These are phyloP conservation scores for Septoria linicola DNA, from an alignment of 2,329 filamentous ascomycete genomes.

Conservation along the genomic window DNA sequence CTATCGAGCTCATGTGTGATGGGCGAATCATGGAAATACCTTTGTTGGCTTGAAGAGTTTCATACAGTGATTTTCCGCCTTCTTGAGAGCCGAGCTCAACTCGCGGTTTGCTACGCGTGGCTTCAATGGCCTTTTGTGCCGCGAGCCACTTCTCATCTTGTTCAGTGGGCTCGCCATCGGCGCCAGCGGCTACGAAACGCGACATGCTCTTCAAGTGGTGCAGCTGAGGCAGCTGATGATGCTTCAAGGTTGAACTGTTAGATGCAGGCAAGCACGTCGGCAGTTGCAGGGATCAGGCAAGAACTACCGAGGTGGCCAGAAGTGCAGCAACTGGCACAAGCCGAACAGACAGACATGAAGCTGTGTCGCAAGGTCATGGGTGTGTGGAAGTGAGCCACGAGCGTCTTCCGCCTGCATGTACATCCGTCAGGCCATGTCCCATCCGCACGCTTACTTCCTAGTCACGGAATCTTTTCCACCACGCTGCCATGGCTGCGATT, in stretches of 20 bases:
- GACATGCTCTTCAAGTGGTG: slow-evolving; percentile 40
- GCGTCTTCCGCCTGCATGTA: too few species aligned
- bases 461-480: neutral
- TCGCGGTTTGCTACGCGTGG: slow-evolving; percentile 57
- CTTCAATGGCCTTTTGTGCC: slow-evolving; percentile 64
- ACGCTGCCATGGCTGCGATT: slow-evolving; percentile 5
- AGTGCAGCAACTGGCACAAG: too few species aligned
- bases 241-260: neutral
- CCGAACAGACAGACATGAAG: too few species aligned
- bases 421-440: too few species aligned
- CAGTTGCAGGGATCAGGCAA: neutral
- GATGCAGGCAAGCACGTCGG: neutral
- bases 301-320: too few species aligned
- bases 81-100: slow-evolving; percentile 52
- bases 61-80: slow-evolving; percentile 66
- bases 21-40: too few species aligned
- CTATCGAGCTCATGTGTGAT: too few species aligned
- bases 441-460: neutral
- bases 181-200: slow-evolving; percentile 55
- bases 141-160: slow-evolving; percentile 52
- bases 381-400: too few species aligned
- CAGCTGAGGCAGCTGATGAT: neutral
- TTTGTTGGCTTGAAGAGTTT: slow-evolving; percentile 79
- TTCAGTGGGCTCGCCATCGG: slow-evolving; percentile 42
- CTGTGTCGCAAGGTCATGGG: too few species aligned